Conservation (phyloP, 371 early-diverging fungal species). For the Mucor racemosus region DNA sequence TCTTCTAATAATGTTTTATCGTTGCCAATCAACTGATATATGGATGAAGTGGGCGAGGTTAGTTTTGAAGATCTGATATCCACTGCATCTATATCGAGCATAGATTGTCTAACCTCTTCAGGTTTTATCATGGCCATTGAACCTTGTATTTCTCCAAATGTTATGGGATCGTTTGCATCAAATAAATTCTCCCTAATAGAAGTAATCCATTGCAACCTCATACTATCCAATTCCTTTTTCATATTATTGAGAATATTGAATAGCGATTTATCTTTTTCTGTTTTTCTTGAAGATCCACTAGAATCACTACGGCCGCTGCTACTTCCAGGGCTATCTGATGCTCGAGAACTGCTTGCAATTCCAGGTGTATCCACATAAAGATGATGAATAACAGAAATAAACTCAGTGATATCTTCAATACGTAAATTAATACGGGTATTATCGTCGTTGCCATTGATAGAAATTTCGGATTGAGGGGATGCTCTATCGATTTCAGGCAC, state of each 20-base stretch:
- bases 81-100: background rate
- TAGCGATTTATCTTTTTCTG: background rate
- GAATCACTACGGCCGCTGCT: background rate
- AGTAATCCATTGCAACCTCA: constrained; percentile 62
- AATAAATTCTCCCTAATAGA: constrained; percentile 52
- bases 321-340: background rate
- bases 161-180: background rate
- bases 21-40: constrained; percentile 7
- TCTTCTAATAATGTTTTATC: constrained; percentile 7
- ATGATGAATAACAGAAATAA: constrained; percentile 17
- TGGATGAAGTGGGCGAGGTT: constrained; percentile 12
- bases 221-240: constrained; percentile 62
- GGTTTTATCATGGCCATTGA: background rate
- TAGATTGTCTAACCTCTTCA: background rate
- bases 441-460: constrained; percentile 44
- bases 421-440: background rate
- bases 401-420: constrained; percentile 14
- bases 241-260: constrained; percentile 39
- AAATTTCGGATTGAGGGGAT: constrained; percentile 72
- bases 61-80: background rate
- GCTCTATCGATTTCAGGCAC: constrained; percentile 43
- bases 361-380: constrained; percentile 11
- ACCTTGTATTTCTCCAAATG: background rate
- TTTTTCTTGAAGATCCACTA: background rate
- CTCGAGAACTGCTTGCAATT: background rate